These are phyloP conservation scores for Trametopsis cervina DNA, from an alignment of 768 basidiomycete genomes.

Conservation along the genomic window DNA sequence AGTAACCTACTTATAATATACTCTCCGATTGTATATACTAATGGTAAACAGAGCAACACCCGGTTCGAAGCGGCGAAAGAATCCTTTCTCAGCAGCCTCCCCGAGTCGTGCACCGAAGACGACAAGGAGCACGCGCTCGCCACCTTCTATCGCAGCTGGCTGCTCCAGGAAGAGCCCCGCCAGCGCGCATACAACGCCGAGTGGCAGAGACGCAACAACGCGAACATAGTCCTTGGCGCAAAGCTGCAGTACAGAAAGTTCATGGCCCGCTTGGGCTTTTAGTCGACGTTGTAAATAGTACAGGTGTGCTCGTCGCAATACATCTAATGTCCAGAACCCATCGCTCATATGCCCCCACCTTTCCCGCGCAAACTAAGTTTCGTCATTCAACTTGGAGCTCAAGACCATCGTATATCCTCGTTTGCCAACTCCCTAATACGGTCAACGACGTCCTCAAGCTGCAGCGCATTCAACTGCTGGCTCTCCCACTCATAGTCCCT, in stretches of 20 bases:
- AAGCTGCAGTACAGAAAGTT: conserved; percentile 41
- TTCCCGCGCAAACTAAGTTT: not conserved
- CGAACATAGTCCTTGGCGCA: conserved; percentile 49
- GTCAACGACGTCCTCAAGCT: conserved; percentile 54
- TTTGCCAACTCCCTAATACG: conserved; percentile 59
- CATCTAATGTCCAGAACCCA: not conserved
- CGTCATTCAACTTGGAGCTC: not conserved
- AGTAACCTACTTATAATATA: too few relatives aligned
- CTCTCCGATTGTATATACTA: too few relatives aligned
- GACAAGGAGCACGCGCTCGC: conserved; percentile 67
- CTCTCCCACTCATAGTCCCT: conserved; percentile 60
- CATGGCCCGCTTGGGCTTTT: conserved; percentile 14
- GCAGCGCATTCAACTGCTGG: conserved; percentile 44
- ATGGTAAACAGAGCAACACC: conserved; percentile 76
- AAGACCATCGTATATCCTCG: conserved; percentile 23
- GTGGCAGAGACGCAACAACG: conserved; percentile 59
- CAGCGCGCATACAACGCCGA: conserved; percentile 56
- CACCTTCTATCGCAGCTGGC: conserved; percentile 69
- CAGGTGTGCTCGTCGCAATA: not conserved
- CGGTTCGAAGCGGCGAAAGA: conserved; percentile 72
- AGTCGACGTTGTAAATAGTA: not conserved
- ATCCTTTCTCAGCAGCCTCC: conserved; percentile 49
- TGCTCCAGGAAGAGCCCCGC: conserved; percentile 54
- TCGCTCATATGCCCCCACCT: too few relatives aligned
- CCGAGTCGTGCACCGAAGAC: conserved; percentile 38